These are phyloP conservation scores for Rhodocollybia butyracea DNA, from an alignment of 768 basidiomycete species.

Conservation along the genomic window DNA sequence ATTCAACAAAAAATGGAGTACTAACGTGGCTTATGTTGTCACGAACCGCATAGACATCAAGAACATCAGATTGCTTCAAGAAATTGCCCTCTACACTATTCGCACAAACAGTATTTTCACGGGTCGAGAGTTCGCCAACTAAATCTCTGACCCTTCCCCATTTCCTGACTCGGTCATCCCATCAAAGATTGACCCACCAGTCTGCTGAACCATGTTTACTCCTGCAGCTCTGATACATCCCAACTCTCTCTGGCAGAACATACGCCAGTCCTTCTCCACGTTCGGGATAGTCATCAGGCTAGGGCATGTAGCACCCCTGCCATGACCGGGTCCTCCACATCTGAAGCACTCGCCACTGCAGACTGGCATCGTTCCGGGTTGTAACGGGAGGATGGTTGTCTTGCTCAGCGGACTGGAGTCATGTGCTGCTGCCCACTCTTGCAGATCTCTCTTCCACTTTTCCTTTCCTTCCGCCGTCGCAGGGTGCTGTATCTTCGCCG, in stretches of 20 bases:
- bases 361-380: background rate
- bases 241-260: background rate
- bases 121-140: background rate
- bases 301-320: background rate
- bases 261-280: background rate
- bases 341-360: background rate
- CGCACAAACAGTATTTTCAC: background rate
- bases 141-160: background rate
- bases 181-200: background rate
- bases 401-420: background rate
- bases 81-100: background rate
- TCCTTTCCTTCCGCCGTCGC: background rate
- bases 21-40: too few species aligned
- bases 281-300: background rate
- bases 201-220: background rate
- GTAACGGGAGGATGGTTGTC: background rate
- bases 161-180: too few species aligned
- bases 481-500: background rate
- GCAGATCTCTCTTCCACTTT: background rate
- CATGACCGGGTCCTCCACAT: background rate
- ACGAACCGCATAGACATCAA: background rate
- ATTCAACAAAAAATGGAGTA: background rate
- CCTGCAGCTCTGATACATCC: background rate
- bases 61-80: background rate
- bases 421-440: background rate